Evolutionary conservation across 2,329 filamentous ascomycete species (phyloP).

Genomic region (Ophiostoma novo-ulmi): DNA sequence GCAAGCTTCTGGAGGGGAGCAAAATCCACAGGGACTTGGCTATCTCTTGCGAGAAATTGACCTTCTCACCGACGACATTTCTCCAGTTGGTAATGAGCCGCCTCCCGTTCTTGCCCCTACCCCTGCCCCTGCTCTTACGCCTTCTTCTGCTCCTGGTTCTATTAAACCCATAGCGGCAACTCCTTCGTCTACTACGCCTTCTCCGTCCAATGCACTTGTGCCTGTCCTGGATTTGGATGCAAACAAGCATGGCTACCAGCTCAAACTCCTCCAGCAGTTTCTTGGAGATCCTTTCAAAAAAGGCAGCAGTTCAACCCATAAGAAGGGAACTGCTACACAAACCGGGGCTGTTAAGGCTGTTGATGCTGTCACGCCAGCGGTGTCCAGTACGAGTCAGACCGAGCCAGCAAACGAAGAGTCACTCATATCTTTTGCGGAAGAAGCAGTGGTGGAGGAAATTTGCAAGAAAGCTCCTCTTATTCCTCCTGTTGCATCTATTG

Average conservation of each 20-base stretch:
- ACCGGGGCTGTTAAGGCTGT: background rate
- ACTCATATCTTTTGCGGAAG: conserved; percentile 1
- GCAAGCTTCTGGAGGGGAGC: background rate
- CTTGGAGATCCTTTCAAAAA: conserved; percentile 17
- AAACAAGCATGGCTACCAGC: conserved; percentile 22
- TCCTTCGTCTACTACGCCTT: background rate
- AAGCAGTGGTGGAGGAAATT: background rate
- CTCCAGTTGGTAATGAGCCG: background rate
- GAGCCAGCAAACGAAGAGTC: background rate
- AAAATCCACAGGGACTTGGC: background rate
- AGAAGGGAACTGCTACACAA: background rate
- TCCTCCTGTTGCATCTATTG: background rate
- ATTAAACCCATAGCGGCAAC: background rate
- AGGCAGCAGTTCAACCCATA: background rate
- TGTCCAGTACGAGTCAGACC: background rate
- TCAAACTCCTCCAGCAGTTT: conserved; percentile 26
- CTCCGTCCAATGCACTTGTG: background rate
- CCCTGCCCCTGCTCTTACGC: too few species aligned
- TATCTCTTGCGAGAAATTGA: conserved; percentile 1
- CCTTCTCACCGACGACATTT: conserved; percentile 15
- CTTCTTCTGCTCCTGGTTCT: background rate
- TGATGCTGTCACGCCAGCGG: background rate
- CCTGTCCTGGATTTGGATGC: background rate
- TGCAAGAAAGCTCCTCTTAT: background rate
- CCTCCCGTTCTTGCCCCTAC: background rate